Base-by-base conservation (phyloP, 139 green algal species). In the Chlorella sp. region DNA sequence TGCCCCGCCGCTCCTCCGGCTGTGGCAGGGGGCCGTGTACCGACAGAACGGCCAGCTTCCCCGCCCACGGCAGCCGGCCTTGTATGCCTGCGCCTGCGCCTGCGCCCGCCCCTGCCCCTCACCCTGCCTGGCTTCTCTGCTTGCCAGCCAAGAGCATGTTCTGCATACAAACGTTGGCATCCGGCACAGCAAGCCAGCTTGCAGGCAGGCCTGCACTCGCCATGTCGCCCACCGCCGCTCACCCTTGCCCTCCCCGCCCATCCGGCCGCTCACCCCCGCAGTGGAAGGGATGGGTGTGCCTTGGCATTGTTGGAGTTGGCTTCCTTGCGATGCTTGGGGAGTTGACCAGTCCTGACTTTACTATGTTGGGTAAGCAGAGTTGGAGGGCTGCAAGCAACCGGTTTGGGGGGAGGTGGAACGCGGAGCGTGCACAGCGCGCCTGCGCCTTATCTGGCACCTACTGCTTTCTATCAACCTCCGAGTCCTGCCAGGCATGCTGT, bases 261-360 rank as follows among this genome's bases (percentile, higher is more conserved):
- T 11, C 36, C 40, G 34, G 36, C 34, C 2, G 70, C 1, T 30
- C 70, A n/a, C n/a, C n/a, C 20, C 41, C 56, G 38, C 38, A 76
- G 41, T 76, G 70, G 70, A 76, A 76, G 38, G 70, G 70, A n/a
- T 76, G 70, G 70, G 1, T 56, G 9, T 34, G 22, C 70, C 70
- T 76, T 40, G 70, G 32, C 70, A 76, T 76, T 41, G 70, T 76
- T 24, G 70, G 70, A 40, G 40, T 54, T 22, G 70, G 70, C 41
- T 76, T 76, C 16, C 41, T 56, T 1, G 56, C 41, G 41, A 76
- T 76, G 70, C 70, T 76, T 3, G 1, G 56, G 41, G 70, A 76
- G 70, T 7, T 76, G 1, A 76, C 70, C 22, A 36, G 40, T 1
- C 70, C 70, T 7, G 70, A 76, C 41, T 76, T 76, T 41, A 76